Evolutionary conservation across 306 rosid genomes (phyloP).

Genomic region (Myrica gale): DNA sequence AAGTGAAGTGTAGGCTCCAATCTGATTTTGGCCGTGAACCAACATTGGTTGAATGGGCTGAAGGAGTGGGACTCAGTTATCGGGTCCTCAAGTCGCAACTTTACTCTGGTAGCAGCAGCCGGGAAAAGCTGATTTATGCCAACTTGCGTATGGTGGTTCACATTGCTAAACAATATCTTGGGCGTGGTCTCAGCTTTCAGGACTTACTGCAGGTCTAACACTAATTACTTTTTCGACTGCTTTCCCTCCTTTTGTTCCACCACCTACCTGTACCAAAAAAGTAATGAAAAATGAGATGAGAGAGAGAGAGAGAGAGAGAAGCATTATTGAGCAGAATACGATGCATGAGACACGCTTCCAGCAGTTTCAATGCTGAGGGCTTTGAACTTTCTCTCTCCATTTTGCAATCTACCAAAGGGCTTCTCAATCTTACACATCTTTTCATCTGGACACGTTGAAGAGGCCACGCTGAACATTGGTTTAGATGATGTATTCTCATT

Average conservation of each 20-base stretch:
- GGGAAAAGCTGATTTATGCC: slow-evolving; percentile 62
- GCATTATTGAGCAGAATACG: neutral
- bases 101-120: slow-evolving; percentile 53
- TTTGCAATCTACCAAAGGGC: neutral
- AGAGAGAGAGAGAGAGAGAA: neutral
- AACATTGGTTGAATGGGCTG: slow-evolving; percentile 89
- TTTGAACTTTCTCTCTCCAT: neutral
- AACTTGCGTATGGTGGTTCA: slow-evolving; percentile 91
- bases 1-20: slow-evolving; percentile 67
- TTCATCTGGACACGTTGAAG: neutral
- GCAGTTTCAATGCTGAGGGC: slow-evolving; percentile 3
- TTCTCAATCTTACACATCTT: neutral
- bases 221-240: neutral
- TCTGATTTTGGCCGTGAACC: slow-evolving; percentile 85
- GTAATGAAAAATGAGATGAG: neutral
- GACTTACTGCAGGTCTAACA: slow-evolving; percentile 81
- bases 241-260: neutral
- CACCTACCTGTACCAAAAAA: too few species aligned
- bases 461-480: neutral
- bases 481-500: neutral
- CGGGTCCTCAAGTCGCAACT: slow-evolving; percentile 50
- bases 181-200: slow-evolving; percentile 80
- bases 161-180: slow-evolving; percentile 81
- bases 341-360: neutral
- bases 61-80: slow-evolving; percentile 65